Evolutionary conservation across 2,329 filamentous ascomycete species (phyloP).

Genomic region (Colletotrichum chrysophilum): DNA sequence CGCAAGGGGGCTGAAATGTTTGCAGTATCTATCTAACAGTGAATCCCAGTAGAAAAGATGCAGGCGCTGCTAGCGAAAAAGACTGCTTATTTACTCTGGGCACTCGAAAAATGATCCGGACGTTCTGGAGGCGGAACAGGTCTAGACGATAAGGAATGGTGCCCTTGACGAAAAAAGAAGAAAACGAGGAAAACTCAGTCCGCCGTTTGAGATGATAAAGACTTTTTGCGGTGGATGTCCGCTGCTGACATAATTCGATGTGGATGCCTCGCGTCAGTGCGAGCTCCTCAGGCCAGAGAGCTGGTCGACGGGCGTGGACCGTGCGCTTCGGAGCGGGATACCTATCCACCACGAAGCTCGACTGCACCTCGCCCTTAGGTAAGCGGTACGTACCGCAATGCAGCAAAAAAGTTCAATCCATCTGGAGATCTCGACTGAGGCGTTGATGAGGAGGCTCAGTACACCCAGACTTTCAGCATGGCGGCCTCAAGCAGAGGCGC

Average conservation of each 20-base stretch:
- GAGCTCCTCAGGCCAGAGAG: not conserved
- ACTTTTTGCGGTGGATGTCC: not conserved
- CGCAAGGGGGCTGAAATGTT: slow-evolving; percentile 58
- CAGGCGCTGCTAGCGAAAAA: slow-evolving; percentile 99
- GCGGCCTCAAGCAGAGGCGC: slow-evolving; percentile 63
- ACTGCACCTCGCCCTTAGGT: not conserved
- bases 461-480: slow-evolving; percentile 42
- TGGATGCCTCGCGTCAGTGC: not conserved
- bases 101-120: slow-evolving; percentile 91
- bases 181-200: slow-evolving; percentile 23
- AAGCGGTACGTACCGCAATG: slow-evolving; percentile 28
- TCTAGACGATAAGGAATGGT: slow-evolving; percentile 96
- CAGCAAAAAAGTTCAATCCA: slow-evolving; percentile 33
- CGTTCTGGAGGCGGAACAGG: slow-evolving; percentile 70
- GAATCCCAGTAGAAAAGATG: slow-evolving; percentile 69
- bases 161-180: slow-evolving; percentile 59
- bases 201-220: slow-evolving; percentile 14
- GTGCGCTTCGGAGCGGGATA: not conserved
- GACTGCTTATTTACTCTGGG: slow-evolving; percentile 82
- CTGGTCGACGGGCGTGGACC: not conserved
- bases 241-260: slow-evolving; percentile 4
- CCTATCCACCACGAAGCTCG: not conserved
- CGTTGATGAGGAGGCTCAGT: slow-evolving; percentile 5
- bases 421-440: slow-evolving; percentile 17
- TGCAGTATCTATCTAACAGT: slow-evolving; percentile 98